Evolutionary conservation across 495 filamentous ascomycete species (phyloP), one percentile per base, ranked within the genome.

Genomic region (Schizothecium vesticola): DNA sequence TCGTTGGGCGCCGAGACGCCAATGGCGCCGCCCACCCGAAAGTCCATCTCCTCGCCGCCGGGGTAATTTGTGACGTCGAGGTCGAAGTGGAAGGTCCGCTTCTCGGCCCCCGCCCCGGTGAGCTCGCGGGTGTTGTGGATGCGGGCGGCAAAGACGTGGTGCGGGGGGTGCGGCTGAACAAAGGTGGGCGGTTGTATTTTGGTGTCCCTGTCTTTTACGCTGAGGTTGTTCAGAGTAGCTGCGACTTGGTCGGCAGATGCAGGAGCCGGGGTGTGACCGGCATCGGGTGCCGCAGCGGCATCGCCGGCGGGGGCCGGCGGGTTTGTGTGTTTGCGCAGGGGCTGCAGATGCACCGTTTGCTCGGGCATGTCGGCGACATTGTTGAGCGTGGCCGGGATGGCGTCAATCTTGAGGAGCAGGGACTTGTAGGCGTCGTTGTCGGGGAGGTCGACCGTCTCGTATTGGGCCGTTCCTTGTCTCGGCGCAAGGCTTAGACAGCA

Each of bases 51-150:
- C 55, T 91, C 89, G 79, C 94, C 92, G 26, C 88, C 89, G 0
- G 95, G 95, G 72, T 99, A 99, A 75, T 97, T 88, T 28, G 95
- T 98, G 57, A 99, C 91, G 72, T 98, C 95, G 55, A 99, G 86
- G 69, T 97, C 95, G 72, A 97, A 97, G 76, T 99, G 95, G 78
- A 92, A 97, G 0, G 95, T 99, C 57, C 94, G 84, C 84, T 98
- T 98, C 81, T 94, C 91, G 12, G 95, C 95, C n/a, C 94, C 94
- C n/a, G 84, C 81, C 69, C 87, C 89, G 1, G 95, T 99, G 67
- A 99, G 79, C 77, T 97, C 93, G 28, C 95, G 90, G 1, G 92
- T 87, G 73, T 86, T 86, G 76, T 91, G 87, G 56, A 99, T 85
- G 67, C 87, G 91, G 24, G 94, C 93, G 10, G 92, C 89, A 78